Evolutionary conservation across 2,329 filamentous ascomycete species (phyloP).

Genomic region (Aspergillus sp.): DNA sequence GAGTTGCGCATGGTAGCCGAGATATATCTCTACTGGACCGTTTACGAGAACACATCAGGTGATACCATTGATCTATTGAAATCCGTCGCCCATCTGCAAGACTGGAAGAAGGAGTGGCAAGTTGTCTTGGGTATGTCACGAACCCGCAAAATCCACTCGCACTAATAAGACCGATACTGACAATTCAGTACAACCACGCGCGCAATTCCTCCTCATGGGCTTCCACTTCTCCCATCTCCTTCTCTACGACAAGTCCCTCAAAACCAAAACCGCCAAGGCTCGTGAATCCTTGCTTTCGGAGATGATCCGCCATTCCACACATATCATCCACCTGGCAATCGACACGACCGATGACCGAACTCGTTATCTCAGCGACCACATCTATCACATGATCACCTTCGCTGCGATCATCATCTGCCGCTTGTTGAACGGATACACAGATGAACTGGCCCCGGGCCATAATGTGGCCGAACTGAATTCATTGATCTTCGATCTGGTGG

Average conservation of each 20-base stretch:
- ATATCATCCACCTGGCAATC: constrained; percentile 37
- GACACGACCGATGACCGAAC: constrained; percentile 39
- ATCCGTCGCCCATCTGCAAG: constrained; percentile 26
- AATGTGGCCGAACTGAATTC: constrained; percentile 28
- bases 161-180: constrained; percentile 1
- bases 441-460: constrained; percentile 22
- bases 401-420: constrained; percentile 28
- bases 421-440: constrained; percentile 31
- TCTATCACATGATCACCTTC: constrained; percentile 43
- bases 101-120: constrained; percentile 35
- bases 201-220: constrained; percentile 41
- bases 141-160: background rate
- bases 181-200: constrained; percentile 32
- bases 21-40: constrained; percentile 39
- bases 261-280: constrained; percentile 29
- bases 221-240: constrained; percentile 40
- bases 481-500: constrained; percentile 26
- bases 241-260: constrained; percentile 28
- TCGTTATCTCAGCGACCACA: constrained; percentile 39
- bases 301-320: constrained; percentile 35
- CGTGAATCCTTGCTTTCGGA: constrained; percentile 31
- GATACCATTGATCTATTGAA: constrained; percentile 25
- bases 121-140: constrained; percentile 28
- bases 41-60: constrained; percentile 32
- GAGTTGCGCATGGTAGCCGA: constrained; percentile 42